Conservation (phyloP, 495 filamentous ascomycete species). For the Choiromyces venosus region DNA sequence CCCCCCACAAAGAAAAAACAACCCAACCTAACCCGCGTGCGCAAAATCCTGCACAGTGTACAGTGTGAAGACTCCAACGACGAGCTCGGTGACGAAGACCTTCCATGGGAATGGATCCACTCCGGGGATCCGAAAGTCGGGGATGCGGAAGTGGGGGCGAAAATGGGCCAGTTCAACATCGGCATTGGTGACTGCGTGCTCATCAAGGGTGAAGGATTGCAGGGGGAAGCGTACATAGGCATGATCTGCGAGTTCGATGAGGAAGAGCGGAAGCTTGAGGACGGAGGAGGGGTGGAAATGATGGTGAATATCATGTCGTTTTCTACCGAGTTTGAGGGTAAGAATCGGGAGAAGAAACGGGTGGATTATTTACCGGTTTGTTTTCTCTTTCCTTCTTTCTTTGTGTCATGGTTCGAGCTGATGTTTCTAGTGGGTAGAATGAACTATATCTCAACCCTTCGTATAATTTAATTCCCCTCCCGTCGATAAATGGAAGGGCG, state of each 20-base stretch:
- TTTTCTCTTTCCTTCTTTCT: constrained; percentile 6
- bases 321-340: constrained; percentile 80
- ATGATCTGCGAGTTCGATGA: constrained; percentile 77
- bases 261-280: constrained; percentile 59
- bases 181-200: constrained; percentile 73
- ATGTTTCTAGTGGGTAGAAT: constrained; percentile 54
- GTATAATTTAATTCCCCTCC: constrained; percentile 78
- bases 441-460: constrained; percentile 86
- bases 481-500: constrained; percentile 84
- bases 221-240: constrained; percentile 81
- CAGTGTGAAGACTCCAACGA: constrained; percentile 84
- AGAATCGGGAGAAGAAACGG: constrained; percentile 73
- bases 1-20: constrained; percentile 5
- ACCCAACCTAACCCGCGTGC: constrained; percentile 46
- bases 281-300: constrained; percentile 52
- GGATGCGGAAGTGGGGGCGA: constrained; percentile 66
- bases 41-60: constrained; percentile 61
- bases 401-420: constrained; percentile 16
- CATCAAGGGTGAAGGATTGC: constrained; percentile 70
- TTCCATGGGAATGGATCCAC: constrained; percentile 93
- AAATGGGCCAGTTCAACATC: constrained; percentile 80
- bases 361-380: constrained; percentile 66
- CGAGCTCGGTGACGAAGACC: constrained; percentile 76
- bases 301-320: constrained; percentile 69
- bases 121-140: constrained; percentile 28